Conservation (phyloP, 139 green algal species). For the Chlamydomonas applanata region DNA sequence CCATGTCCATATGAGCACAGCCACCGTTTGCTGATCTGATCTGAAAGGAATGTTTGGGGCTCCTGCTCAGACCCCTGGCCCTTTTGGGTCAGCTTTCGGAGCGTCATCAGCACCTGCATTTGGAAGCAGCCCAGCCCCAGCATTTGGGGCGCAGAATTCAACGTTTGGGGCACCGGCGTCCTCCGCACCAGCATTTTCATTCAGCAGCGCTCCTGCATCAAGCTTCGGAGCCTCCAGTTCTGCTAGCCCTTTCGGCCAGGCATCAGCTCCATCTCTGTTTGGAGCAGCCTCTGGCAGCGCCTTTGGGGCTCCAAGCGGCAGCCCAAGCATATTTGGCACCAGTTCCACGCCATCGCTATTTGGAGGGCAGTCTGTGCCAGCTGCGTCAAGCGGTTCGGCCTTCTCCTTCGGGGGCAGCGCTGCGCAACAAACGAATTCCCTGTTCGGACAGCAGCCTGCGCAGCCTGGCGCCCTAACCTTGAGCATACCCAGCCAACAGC, state of each 20-base stretch:
- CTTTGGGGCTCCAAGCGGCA: conserved; percentile 15
- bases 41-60: too few relatives aligned
- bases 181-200: conserved; percentile 13
- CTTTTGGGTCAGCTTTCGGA: conserved; percentile 11
- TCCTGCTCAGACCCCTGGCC: too few relatives aligned
- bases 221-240: conserved; percentile 1
- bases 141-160: conserved; percentile 9
- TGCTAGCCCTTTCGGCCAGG: neutral
- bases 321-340: conserved; percentile 3
- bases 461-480: too few relatives aligned
- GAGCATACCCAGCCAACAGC: conserved; percentile 3
- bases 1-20: too few relatives aligned
- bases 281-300: neutral
- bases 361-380: neutral
- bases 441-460: neutral
- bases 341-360: conserved; percentile 11
- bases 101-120: conserved; percentile 7
- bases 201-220: neutral
- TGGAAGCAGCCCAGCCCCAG: neutral
- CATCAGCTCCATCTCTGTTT: conserved; percentile 14
- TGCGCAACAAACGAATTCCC: neutral
- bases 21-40: too few relatives aligned
- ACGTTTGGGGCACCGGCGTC: conserved; percentile 23
- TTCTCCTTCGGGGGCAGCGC: neutral
- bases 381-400: neutral